Evolutionary conservation across 768 basidiomycete genomes (phyloP).

Genomic region (Lanmaoa rubissima): DNA sequence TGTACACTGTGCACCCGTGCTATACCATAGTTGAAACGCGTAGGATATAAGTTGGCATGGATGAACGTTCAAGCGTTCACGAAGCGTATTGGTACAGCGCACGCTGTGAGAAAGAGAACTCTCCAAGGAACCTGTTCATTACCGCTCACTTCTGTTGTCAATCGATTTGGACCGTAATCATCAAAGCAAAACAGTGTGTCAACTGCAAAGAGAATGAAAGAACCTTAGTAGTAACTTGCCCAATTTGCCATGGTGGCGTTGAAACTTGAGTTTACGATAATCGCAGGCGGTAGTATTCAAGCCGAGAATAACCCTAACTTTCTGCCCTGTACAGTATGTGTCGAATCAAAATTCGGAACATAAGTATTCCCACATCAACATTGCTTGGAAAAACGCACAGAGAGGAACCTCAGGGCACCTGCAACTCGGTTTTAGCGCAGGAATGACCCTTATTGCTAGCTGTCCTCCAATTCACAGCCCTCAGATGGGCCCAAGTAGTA

Average conservation of each 20-base stretch:
- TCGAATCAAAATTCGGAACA: constrained; percentile 2
- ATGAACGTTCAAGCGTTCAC: too few relatives aligned
- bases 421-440: neutral
- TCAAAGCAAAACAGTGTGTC: neutral
- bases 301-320: neutral
- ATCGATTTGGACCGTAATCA: too few relatives aligned
- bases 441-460: too few relatives aligned
- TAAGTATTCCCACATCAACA: neutral
- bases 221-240: neutral
- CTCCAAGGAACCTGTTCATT: neutral
- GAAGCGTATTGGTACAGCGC: too few relatives aligned
- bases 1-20: too few relatives aligned
- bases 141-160: neutral
- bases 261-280: constrained; percentile 20
- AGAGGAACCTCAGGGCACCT: neutral
- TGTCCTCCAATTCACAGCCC: neutral
- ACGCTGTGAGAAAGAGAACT: constrained; percentile 4
- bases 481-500: neutral
- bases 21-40: too few relatives aligned
- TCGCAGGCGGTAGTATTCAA: neutral
- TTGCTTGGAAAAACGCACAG: neutral
- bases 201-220: neutral
- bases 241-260: neutral
- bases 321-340: neutral
- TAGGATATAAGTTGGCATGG: too few relatives aligned